Evolutionary conservation across 73 alveolate genomes (phyloP).

Genomic region (Paramecium biaurelia): DNA sequence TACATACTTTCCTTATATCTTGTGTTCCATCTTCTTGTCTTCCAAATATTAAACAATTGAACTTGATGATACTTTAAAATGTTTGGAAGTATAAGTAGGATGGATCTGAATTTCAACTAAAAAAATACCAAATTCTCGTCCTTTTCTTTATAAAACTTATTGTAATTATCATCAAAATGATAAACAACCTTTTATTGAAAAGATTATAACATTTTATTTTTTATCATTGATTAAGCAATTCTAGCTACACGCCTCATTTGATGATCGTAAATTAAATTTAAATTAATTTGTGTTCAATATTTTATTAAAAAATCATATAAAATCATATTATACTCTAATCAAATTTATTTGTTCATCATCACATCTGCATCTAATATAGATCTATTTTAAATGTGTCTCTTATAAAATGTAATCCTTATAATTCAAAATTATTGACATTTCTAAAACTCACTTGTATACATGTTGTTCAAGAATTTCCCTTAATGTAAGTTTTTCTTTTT

Average conservation of each 20-base stretch:
- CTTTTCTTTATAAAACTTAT: not conserved
- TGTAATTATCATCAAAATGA: not conserved
- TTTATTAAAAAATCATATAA: not conserved
- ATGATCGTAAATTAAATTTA: not conserved
- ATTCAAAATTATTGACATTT: too few species aligned
- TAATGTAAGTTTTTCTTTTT: not conserved
- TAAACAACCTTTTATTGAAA: not conserved
- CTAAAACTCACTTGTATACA: not conserved
- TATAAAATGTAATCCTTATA: too few species aligned
- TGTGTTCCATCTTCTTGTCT: not conserved
- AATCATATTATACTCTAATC: not conserved
- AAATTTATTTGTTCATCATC: not conserved
- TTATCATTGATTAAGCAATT: not conserved
- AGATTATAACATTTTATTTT: not conserved
- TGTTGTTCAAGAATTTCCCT: not conserved
- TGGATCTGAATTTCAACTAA: not conserved
- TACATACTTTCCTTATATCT: not conserved
- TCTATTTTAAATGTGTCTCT: not conserved
- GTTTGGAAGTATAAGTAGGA: slow-evolving; percentile 32
- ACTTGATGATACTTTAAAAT: not conserved
- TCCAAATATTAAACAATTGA: not conserved
- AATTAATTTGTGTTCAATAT: not conserved
- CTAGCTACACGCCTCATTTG: not conserved
- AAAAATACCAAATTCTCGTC: not conserved
- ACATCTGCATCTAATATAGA: not conserved